A percentile compares a stretch with the other conserved stretches of the same genome.
Evolutionary conservation across 495 filamentous ascomycete species (phyloP).

Genomic region (Xylaria scruposa): DNA sequence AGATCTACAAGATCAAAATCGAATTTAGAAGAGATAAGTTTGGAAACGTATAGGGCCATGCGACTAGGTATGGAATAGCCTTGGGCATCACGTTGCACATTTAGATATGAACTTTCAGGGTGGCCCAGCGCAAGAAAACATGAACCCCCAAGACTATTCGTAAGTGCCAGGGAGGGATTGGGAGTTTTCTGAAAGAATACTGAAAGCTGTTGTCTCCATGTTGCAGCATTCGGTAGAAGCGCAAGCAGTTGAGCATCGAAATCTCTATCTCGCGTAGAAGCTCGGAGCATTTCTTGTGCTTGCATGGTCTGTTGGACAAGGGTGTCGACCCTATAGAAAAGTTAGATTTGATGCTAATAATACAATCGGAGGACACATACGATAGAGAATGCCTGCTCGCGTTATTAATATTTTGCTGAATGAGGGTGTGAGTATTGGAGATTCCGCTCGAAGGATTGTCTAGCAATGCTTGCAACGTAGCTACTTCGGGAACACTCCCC

Average conservation of each 20-base stretch:
- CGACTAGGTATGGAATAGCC: constrained; percentile 76
- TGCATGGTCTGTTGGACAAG: constrained; percentile 51
- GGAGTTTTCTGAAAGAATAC: constrained; percentile 65
- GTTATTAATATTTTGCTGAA: constrained; percentile 51
- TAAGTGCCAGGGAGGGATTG: constrained; percentile 70
- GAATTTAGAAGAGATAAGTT: constrained; percentile 54
- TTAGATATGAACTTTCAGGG: constrained; percentile 33
- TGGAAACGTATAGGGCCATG: constrained; percentile 70
- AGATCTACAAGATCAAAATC: constrained; percentile 39
- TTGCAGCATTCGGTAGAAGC: constrained; percentile 50
- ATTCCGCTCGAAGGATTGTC: constrained; percentile 40
- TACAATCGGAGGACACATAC: constrained; percentile 36
- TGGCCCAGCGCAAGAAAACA: constrained; percentile 65
- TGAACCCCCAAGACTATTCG: constrained; percentile 71
- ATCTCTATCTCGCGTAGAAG: constrained; percentile 33
- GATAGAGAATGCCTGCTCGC: constrained; percentile 48
- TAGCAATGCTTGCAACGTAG: constrained; percentile 40
- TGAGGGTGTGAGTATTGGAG: constrained; percentile 44
- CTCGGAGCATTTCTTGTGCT: constrained; percentile 27
- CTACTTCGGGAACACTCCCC: constrained; percentile 41
- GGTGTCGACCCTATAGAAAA: constrained; percentile 46
- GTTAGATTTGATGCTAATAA: constrained; percentile 25
- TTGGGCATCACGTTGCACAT: constrained; percentile 61
- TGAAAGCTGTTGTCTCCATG: constrained; percentile 56
- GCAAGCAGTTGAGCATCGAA: constrained; percentile 12